phyloP scores from a whole-genome alignment of 306 rosid genomes.

The Acacia confusa region DNA sequence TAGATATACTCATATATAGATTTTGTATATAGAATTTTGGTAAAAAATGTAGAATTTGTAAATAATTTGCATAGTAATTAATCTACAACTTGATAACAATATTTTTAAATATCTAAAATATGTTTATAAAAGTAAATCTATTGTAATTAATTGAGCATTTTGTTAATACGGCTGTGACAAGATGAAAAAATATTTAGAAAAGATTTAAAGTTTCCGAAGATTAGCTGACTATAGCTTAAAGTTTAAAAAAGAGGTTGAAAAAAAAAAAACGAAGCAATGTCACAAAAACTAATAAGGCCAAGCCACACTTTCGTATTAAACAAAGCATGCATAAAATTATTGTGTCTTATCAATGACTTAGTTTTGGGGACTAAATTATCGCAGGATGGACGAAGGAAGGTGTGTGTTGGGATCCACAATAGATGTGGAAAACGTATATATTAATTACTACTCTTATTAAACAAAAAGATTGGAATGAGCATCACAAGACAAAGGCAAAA shows the following conservation, averaged over 20 bases:
- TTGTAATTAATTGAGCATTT: background rate
- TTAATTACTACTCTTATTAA: no score
- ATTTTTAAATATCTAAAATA: no score
- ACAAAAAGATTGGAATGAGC: background rate
- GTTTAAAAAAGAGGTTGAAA: background rate
- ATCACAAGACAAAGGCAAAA: no score
- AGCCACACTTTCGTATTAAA: background rate
- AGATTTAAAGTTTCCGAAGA: no score
- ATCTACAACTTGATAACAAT: no score
- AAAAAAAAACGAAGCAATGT: background rate
- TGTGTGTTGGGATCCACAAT: background rate
- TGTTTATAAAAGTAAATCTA: no score
- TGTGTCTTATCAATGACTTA: background rate
- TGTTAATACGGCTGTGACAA: background rate
- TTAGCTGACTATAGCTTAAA: background rate
- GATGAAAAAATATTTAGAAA: background rate
- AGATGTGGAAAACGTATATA: no score
- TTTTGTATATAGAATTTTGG: no score
- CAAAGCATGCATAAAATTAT: background rate
- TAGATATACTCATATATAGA: no score
- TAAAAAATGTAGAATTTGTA: background rate
- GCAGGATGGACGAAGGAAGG: background rate
- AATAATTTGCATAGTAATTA: background rate
- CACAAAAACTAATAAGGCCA: background rate
- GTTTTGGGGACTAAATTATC: background rate